Percentiles rank a stretch among this genome's conserved stretches.
Evolutionary conservation across 805 yeast genomes (phyloP).

Genomic region (Cyberlindnera galapagoensis): DNA sequence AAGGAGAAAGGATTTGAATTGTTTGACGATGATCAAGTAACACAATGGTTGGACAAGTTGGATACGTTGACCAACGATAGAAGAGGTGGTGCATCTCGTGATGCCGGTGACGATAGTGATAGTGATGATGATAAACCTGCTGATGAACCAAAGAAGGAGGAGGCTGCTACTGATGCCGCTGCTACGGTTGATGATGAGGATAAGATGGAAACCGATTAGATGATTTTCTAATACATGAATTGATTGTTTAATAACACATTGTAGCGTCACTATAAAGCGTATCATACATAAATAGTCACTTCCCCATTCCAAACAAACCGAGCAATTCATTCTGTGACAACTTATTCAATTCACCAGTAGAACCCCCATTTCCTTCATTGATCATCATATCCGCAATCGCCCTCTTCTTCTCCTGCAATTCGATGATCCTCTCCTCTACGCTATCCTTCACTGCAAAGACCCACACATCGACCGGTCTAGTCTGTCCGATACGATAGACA

Average conservation of each 20-base stretch:
- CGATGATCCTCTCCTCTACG: constrained; percentile 79
- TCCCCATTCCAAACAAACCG: constrained; percentile 15
- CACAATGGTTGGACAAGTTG: constrained; percentile 71
- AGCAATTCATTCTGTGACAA: constrained; percentile 20
- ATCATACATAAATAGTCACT: too few relatives aligned
- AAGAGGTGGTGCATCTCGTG: constrained; percentile 27
- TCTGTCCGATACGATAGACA: constrained; percentile 88
- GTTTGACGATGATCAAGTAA: constrained; percentile 80
- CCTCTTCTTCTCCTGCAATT: constrained; percentile 75
- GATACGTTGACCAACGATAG: constrained; percentile 60
- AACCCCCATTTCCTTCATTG: constrained; percentile 58
- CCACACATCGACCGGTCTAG: constrained; percentile 58
- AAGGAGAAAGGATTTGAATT: constrained; percentile 68
- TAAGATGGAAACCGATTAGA: constrained; percentile 31
- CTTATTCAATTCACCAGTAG: constrained; percentile 54
- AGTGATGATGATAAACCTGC: constrained; percentile 17
- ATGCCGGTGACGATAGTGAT: constrained; percentile 18
- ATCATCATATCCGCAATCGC: constrained; percentile 68
- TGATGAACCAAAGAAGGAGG: constrained; percentile 9
- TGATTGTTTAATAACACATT: too few relatives aligned
- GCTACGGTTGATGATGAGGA: constrained; percentile 27
- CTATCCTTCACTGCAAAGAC: constrained; percentile 72
- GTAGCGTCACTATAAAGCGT: too few relatives aligned
- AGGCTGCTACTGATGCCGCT: constrained; percentile 9
- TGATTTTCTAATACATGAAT: too few relatives aligned